Percentiles rank a stretch among this genome's conserved stretches.
Conservation (phyloP, 148 eudicot genomes). For the Rhododendron williamsianum region DNA sequence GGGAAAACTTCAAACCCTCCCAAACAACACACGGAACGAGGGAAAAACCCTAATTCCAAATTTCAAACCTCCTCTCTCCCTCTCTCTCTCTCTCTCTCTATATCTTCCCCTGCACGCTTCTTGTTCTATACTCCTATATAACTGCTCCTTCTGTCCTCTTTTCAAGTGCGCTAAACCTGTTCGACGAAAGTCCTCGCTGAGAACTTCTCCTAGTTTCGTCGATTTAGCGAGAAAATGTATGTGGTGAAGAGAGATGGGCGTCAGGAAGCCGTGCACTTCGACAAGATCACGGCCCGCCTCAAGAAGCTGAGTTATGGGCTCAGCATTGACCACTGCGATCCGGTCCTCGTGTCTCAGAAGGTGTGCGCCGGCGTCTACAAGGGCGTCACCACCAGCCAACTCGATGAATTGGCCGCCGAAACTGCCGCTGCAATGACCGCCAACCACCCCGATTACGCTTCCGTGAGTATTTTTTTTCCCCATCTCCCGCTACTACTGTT, state of each 20-base stretch:
- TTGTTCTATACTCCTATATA: neutral
- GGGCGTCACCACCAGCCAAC: slow-evolving; percentile 83
- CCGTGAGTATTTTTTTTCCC: slow-evolving; percentile 26
- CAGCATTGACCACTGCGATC: slow-evolving; percentile 74
- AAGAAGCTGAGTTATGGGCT: slow-evolving; percentile 87
- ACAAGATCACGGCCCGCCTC: slow-evolving; percentile 79
- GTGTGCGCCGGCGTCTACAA: slow-evolving; percentile 86
- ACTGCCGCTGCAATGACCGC: slow-evolving; percentile 85
- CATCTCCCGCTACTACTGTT: neutral
- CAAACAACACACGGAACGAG: neutral
- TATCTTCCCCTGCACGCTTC: neutral
- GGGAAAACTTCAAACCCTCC: slow-evolving; percentile 12
- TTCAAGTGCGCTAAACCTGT: slow-evolving; percentile 14
- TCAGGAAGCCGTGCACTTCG: slow-evolving; percentile 74
- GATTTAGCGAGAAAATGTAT: slow-evolving; percentile 41
- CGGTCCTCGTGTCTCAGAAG: slow-evolving; percentile 75
- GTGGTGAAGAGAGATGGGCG: slow-evolving; percentile 90
- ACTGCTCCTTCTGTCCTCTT: neutral
- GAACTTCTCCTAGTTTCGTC: neutral
- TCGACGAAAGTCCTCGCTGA: slow-evolving; percentile 31
- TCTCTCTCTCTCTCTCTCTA: neutral
- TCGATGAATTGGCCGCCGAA: slow-evolving; percentile 91
- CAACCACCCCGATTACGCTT: slow-evolving; percentile 87
- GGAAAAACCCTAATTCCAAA: slow-evolving; percentile 24
- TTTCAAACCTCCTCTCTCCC: slow-evolving; percentile 3